These are phyloP conservation scores for Candida maltosa DNA, from an alignment of 805 yeast species.

Conservation along the genomic window DNA sequence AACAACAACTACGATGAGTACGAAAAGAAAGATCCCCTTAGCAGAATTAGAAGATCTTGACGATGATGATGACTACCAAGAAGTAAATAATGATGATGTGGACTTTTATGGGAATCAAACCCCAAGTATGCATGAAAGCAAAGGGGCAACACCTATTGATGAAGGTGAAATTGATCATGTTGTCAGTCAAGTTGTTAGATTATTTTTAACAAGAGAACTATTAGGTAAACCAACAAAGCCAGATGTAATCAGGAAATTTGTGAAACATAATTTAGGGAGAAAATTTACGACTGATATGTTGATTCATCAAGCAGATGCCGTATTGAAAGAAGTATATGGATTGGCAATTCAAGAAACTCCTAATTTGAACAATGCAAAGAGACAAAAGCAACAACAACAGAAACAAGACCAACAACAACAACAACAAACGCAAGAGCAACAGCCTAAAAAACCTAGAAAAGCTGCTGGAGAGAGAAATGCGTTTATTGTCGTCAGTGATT, in stretches of 20 bases:
- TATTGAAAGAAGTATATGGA: constrained; percentile 24
- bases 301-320: constrained; percentile 12
- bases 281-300: constrained; percentile 13
- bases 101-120: neutral
- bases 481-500: constrained; percentile 17
- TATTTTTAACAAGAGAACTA: constrained; percentile 17
- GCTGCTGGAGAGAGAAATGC: constrained; percentile 10
- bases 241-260: too few relatives aligned
- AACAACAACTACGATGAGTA: too few relatives aligned
- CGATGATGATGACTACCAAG: constrained; percentile 3
- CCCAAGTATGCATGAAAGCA: too few relatives aligned
- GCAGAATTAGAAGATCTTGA: constrained; percentile 2
- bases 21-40: constrained; percentile 5
- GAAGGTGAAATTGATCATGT: constrained; percentile 5
- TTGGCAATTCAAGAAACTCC: constrained; percentile 19
- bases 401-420: constrained; percentile 6
- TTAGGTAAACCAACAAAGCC: constrained; percentile 20
- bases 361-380: constrained; percentile 3
- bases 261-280: too few relatives aligned
- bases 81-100: neutral
- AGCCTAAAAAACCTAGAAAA: constrained; percentile 1
- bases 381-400: constrained; percentile 7
- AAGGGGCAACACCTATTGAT: neutral
- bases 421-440: too few relatives aligned
- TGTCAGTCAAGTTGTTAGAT: constrained; percentile 12